Base-by-base conservation (phyloP, 768 basidiomycete genomes). In the Naganishia friedmannii region DNA sequence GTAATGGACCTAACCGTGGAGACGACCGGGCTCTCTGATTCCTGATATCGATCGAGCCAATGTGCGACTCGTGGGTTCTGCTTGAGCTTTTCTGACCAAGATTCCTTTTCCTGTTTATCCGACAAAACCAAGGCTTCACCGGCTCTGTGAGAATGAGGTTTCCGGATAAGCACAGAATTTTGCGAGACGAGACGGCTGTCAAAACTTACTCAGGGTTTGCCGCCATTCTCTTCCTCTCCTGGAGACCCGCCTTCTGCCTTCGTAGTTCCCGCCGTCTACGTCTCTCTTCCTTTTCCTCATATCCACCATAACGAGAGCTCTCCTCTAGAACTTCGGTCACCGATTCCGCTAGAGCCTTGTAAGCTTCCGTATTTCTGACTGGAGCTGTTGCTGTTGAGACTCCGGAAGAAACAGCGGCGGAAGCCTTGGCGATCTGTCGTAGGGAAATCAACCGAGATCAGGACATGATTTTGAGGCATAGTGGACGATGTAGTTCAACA, bases 341-440 rank as follows among this genome's bases (percentile, higher is more conserved):
- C 1, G 91, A 91, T 54, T 95, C 92, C 0, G 92, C 87, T 8
- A 97, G 83, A 0, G 89, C 84, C 83, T 96, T 96, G 84, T 99
- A 99, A 0, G 95, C 92, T 17, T 87, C 89, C 1, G 95, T 99
- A 73, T 96, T 93, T 53, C 96, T 89, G 71, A 99, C 90, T n/a
- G 95, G 95, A 72, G 95, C 93, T 3, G 96, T 97, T 17, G 92
- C 90, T 54, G 89, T 88, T 56, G 88, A 88, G 57, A 94, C 92
- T 7, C 90, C 90, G 12, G 85, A 87, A 8, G 93, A 93, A 68
- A 95, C 87, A 7, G 92, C 91, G 19, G 88, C 86, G 0, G 92
- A 90, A 1, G 93, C 92, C 74, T 87, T 85, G 8, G 91, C 89
- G 70, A 98, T 89, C 92, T 94, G 73, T 54, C 31, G 7, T 23